Conservation (phyloP, 192 early-diverging fungal genomes). For the Diversispora eburnea region DNA sequence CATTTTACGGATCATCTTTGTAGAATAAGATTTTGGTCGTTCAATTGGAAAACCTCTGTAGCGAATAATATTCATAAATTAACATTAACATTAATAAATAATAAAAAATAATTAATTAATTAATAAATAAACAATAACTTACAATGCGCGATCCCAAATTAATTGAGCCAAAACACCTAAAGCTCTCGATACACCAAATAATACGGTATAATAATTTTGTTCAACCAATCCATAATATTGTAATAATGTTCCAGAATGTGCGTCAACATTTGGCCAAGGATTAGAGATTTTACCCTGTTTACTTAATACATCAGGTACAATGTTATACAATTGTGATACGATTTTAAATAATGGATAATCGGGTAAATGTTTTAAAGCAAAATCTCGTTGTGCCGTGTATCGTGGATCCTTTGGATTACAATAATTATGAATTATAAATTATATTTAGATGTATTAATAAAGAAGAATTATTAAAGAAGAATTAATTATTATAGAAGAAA, state of each 20-base stretch:
- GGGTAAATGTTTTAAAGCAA: slow-evolving; percentile 96
- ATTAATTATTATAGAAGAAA: background rate
- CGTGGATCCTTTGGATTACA: slow-evolving; percentile 72
- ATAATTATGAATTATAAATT: background rate
- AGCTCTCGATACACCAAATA: slow-evolving; percentile 98
- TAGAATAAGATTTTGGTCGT: slow-evolving; percentile 88
- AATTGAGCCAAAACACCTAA: slow-evolving; percentile 92
- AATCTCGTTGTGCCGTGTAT: slow-evolving; percentile 97
- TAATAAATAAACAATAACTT: slow-evolving; percentile 2
- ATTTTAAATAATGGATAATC: slow-evolving; percentile 95
- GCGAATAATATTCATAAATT: background rate
- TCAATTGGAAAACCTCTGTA: slow-evolving; percentile 82
- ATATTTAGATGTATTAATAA: too few species aligned
- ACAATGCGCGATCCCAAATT: slow-evolving; percentile 95
- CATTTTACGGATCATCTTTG: slow-evolving; percentile 84
- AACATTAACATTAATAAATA: background rate
- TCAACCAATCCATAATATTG: slow-evolving; percentile 95
- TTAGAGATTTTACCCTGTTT: slow-evolving; percentile 99
- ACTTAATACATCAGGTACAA: slow-evolving; percentile 90
- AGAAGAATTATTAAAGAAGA: background rate
- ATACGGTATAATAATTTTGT: slow-evolving; percentile 99
- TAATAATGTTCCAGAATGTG: slow-evolving; percentile 96
- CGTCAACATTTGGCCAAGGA: slow-evolving; percentile 99
- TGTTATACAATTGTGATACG: slow-evolving; percentile 94
- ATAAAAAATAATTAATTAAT: background rate